Conservation (phyloP, 441 rosid genomes). For the Metrosideros polymorpha region DNA sequence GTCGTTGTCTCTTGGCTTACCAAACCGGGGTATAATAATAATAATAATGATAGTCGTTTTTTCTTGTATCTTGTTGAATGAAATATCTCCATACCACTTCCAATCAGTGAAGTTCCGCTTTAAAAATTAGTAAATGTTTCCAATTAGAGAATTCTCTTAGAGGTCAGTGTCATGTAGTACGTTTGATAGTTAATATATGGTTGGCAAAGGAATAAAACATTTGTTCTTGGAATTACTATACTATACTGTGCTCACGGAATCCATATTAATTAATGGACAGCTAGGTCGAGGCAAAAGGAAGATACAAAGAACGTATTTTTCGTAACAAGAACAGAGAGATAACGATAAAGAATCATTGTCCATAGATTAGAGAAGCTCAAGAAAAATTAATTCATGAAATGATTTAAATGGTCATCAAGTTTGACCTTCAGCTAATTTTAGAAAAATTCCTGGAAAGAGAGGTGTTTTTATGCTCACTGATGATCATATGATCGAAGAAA, state of each 20-base stretch:
- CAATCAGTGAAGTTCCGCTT: not conserved
- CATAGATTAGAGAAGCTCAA: conserved; percentile 7
- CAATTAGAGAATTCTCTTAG: not conserved
- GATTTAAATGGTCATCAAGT: conserved; percentile 7
- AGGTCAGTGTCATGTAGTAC: conserved; percentile 9
- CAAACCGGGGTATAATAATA: not conserved
- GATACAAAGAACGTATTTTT: conserved; percentile 31
- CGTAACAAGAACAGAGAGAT: conserved; percentile 20
- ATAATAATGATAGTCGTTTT: not conserved
- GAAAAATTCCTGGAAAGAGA: not conserved
- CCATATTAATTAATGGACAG: conserved; percentile 16
- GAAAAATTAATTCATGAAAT: not conserved
- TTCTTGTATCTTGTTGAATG: not conserved
- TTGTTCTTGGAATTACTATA: conserved; percentile 13
- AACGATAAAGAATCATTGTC: conserved; percentile 15
- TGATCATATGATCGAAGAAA: not conserved
- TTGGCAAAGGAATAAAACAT: conserved; percentile 17
- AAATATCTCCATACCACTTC: not conserved
- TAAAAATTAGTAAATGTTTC: not conserved
- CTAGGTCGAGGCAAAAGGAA: conserved; percentile 20
- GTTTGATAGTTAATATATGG: not conserved
- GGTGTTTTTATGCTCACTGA: not conserved
- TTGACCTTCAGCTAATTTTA: not conserved
- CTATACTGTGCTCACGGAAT: conserved; percentile 4
- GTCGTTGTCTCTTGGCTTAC: conserved; percentile 24